A percentile compares a stretch with the other conserved stretches of the same genome.
phyloP scores from a whole-genome alignment of 495 filamentous ascomycete genomes.

The Lasiosphaeria hispida region DNA sequence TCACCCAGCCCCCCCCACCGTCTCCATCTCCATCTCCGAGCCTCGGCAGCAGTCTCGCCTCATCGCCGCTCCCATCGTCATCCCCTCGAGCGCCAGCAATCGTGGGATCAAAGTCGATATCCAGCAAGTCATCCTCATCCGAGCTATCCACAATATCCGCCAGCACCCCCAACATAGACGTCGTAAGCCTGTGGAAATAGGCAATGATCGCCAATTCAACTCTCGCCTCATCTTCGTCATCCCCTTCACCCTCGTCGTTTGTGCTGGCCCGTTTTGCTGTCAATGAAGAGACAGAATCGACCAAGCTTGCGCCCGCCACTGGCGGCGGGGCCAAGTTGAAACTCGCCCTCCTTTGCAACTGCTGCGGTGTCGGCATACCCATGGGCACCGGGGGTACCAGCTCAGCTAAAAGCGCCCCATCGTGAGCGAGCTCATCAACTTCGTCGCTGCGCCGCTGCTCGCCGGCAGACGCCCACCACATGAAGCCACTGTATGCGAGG shows the following conservation, averaged over 20 bases:
- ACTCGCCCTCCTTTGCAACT: conserved; percentile 32
- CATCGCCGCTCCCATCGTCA: conserved; percentile 18
- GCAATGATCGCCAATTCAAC: conserved; percentile 76
- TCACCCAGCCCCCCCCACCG: conserved; percentile 43
- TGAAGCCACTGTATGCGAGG: conserved; percentile 85
- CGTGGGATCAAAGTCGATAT: conserved; percentile 34
- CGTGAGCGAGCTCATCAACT: conserved; percentile 48
- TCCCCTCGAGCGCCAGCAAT: conserved; percentile 13
- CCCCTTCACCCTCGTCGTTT: conserved; percentile 11
- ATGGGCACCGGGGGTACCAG: conserved; percentile 30
- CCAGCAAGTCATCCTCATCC: conserved; percentile 51
- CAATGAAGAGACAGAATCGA: conserved; percentile 40
- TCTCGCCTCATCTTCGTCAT: conserved; percentile 33
- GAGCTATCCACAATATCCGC: conserved; percentile 63
- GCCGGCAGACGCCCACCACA: conserved; percentile 98
- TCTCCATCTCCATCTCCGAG: conserved; percentile 31
- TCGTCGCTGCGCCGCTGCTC: conserved; percentile 64
- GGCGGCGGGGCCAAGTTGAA: conserved; percentile 16
- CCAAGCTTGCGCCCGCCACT: conserved; percentile 14
- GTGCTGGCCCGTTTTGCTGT: conserved; percentile 22
- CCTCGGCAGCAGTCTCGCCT: conserved; percentile 23
- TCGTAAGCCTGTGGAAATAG: conserved; percentile 88
- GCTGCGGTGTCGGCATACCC: conserved; percentile 8
- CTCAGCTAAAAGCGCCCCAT: conserved; percentile 47
- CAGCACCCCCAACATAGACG: conserved; percentile 64